Percentiles rank a stretch among this genome's conserved stretches.
These are phyloP conservation scores for Clonostachys byssicola DNA, from an alignment of 2,329 filamentous ascomycete genomes.

Conservation along the genomic window DNA sequence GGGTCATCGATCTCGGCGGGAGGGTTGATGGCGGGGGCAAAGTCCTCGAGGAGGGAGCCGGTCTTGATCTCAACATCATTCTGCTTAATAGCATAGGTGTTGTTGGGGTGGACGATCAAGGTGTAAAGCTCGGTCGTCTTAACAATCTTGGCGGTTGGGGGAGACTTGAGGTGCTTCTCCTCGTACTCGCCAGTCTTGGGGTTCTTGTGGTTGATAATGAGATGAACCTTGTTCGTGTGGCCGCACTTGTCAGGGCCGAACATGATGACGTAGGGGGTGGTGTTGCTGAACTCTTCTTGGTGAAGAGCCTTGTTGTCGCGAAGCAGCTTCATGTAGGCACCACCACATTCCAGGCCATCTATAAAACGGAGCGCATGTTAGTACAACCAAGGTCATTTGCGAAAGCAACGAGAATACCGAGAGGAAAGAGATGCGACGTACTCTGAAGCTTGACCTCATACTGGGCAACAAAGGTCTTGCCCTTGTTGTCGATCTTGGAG, in stretches of 20 bases:
- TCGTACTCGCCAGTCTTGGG: slow-evolving; percentile 99
- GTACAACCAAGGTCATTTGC: neutral
- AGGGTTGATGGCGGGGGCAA: slow-evolving; percentile 90
- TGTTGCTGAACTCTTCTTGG: slow-evolving; percentile 96
- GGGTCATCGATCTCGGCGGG: slow-evolving; percentile 90
- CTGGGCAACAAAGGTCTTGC: slow-evolving; percentile 93
- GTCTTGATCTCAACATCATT: slow-evolving; percentile 86
- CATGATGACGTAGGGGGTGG: slow-evolving; percentile 98
- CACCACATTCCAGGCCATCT: slow-evolving; percentile 96
- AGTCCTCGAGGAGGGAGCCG: slow-evolving; percentile 91
- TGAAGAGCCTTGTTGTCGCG: slow-evolving; percentile 96
- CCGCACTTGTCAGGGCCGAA: slow-evolving; percentile 99
- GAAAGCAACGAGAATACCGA: slow-evolving; percentile 1
- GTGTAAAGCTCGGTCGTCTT: slow-evolving; percentile 97
- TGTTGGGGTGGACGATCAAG: slow-evolving; percentile 92
- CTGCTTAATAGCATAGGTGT: slow-evolving; percentile 89
- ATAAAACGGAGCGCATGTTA: neutral
- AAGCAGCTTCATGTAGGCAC: slow-evolving; percentile 98
- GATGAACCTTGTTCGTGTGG: slow-evolving; percentile 95
- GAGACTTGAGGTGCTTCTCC: slow-evolving; percentile 93
- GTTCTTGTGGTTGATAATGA: slow-evolving; percentile 99
- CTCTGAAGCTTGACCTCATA: slow-evolving; percentile 99
- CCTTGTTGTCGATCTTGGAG: slow-evolving; percentile 95
- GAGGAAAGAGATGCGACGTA: slow-evolving; percentile 39
- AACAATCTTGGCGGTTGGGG: slow-evolving; percentile 80